Evolutionary conservation across 176 grass and related monocot genomes (phyloP), one percentile per base, ranked within the genome.

Genomic region (barley (Hordeum vulgare)): DNA sequence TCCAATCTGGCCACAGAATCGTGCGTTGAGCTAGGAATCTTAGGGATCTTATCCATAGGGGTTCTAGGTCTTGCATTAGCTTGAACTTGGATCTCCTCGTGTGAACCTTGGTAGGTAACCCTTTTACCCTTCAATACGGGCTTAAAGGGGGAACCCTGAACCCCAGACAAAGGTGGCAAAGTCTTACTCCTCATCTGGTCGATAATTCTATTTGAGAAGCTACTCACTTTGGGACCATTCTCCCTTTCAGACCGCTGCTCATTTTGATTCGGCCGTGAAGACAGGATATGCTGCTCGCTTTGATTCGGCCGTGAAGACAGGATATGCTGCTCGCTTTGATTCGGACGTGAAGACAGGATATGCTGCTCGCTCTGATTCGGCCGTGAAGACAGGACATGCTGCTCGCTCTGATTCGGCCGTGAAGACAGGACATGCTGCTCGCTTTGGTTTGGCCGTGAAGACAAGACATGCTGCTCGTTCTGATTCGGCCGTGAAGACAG

Each of bases 71-170:
- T 92, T 86, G 78, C 51, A 61, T 56, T 84, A 88, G 75, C 59
- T 86, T 90, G 88, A 42, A n/a, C 18, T 58, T 83, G 81, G 49
- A 41, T 41, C 75, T 88, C 79, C 73, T 85, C 91, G 10, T 41
- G 88, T 9, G 49, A 27, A 51, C 65, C 78, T 90, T 83, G 90
- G 60, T 77, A 41, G 11, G 29, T 75, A 29, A 87, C 84, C 67
- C 81, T 89, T 88, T 99, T 99, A 79, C 97, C 97, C 90, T 96
- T 99, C 8, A 87, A 89, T 56, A 70, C 84, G 51, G 40, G 81
- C 81, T 87, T 90, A 37, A 86, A 72, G 4, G 88, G 78, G 74
- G 82, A 84, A 80, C 86, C 83, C 49, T 79, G 77, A 86, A 74
- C 26, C 53, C 80, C 81, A 84, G 83, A 64, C 21, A 74, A 34